Conservation (phyloP, 768 basidiomycete species). For the Kwoniella sp. region DNA sequence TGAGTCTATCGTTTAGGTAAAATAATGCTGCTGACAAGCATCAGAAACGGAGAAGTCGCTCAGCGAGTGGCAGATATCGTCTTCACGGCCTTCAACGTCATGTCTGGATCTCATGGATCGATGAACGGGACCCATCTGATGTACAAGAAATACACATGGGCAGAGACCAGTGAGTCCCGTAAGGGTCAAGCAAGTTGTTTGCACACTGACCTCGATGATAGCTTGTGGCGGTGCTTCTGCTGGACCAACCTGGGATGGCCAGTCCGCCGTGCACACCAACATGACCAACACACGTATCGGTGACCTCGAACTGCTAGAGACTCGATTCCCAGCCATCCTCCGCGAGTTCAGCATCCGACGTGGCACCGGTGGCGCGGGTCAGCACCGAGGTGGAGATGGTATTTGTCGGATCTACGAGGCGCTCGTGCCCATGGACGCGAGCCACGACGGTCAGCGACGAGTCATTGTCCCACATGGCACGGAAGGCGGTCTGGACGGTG, state of each 20-base stretch:
- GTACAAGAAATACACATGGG: constrained; percentile 71
- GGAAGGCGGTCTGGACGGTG: constrained; percentile 53
- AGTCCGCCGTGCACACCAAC: constrained; percentile 26
- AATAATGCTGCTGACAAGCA: constrained; percentile 1
- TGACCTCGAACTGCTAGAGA: constrained; percentile 39
- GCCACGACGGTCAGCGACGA: constrained; percentile 31
- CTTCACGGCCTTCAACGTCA: constrained; percentile 72
- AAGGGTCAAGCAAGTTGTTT: background rate
- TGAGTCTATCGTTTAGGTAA: background rate
- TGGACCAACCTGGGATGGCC: constrained; percentile 41
- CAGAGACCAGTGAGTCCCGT: constrained; percentile 72
- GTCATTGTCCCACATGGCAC: constrained; percentile 40
- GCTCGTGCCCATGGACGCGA: constrained; percentile 29
- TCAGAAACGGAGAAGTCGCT: constrained; percentile 55
- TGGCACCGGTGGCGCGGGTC: constrained; percentile 34
- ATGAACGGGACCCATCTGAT: constrained; percentile 21
- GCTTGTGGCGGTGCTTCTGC: constrained; percentile 42
- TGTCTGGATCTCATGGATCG: constrained; percentile 24
- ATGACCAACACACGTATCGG: constrained; percentile 33
- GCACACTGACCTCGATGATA: constrained; percentile 75
- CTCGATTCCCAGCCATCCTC: constrained; percentile 34
- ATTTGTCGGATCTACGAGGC: constrained; percentile 36
- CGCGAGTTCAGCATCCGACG: constrained; percentile 34
- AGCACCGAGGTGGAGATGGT: constrained; percentile 38
- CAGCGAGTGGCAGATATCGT: constrained; percentile 93